phyloP scores from a whole-genome alignment of 169 alveolate species.

The Hepatocystis sp. region DNA sequence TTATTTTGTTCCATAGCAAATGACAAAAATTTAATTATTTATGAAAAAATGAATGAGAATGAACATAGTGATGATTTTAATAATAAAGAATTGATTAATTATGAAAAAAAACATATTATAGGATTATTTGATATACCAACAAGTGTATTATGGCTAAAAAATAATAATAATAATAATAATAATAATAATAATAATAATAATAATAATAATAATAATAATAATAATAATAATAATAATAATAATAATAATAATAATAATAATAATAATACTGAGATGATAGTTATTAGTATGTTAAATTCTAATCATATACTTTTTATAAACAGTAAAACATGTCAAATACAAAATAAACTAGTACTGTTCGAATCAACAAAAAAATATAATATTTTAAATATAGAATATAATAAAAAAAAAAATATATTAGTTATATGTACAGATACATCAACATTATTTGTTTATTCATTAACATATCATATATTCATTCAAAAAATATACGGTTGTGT shows the following conservation, averaged over 20 bases:
- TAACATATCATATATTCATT: conserved; percentile 22
- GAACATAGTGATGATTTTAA: not conserved
- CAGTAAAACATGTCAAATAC: conserved; percentile 36
- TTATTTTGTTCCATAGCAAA: conserved; percentile 67
- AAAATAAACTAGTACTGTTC: conserved; percentile 30
- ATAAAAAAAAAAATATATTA: conserved; percentile 45
- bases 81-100: not conserved
- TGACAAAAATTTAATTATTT: conserved; percentile 69
- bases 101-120: conserved; percentile 63
- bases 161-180: conserved; percentile 9
- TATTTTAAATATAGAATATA: conserved; percentile 42
- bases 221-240: no score
- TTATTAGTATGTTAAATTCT: conserved; percentile 40
- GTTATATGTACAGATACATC: conserved; percentile 72
- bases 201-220: not conserved
- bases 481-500: conserved; percentile 69
- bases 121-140: conserved; percentile 69
- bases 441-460: conserved; percentile 59
- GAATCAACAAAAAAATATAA: conserved; percentile 40
- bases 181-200: no score
- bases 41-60: conserved; percentile 42
- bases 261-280: conserved; percentile 22
- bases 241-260: no score
- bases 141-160: conserved; percentile 34
- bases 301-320: conserved; percentile 42